Evolutionary conservation across 2,329 filamentous ascomycete genomes (phyloP).

Genomic region (Apiospora saccharicola): DNA sequence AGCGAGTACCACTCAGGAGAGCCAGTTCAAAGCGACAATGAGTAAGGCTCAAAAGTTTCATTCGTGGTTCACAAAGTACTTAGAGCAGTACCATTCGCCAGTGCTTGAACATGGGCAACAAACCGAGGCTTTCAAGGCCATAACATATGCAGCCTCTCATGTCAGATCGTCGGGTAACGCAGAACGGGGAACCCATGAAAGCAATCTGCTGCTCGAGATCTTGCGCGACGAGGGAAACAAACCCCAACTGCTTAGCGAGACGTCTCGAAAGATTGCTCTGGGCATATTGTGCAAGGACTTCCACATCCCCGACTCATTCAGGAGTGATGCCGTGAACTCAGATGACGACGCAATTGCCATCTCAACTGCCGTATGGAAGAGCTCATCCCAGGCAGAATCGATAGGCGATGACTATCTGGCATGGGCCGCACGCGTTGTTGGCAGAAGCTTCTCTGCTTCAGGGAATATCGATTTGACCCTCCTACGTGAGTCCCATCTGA

Average conservation of each 20-base stretch:
- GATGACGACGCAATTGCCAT: constrained; percentile 70
- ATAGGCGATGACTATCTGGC: constrained; percentile 75
- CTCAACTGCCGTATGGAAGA: constrained; percentile 77
- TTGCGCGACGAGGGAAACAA: constrained; percentile 73
- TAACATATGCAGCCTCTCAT: constrained; percentile 73
- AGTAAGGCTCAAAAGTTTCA: constrained; percentile 79
- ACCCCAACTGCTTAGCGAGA: constrained; percentile 71
- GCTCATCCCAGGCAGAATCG: constrained; percentile 66
- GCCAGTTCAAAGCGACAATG: constrained; percentile 79
- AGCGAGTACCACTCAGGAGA: constrained; percentile 84
- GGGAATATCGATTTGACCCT: constrained; percentile 71
- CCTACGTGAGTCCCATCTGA: constrained; percentile 65
- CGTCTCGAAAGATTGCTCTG: constrained; percentile 75
- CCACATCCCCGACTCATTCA: constrained; percentile 61
- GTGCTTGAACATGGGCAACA: constrained; percentile 57
- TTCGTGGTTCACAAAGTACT: constrained; percentile 76
- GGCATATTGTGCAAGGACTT: constrained; percentile 80
- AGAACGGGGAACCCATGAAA: constrained; percentile 75
- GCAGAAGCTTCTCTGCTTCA: constrained; percentile 81
- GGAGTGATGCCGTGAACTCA: constrained; percentile 72
- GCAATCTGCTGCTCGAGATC: constrained; percentile 79
- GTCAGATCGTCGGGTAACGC: constrained; percentile 75
- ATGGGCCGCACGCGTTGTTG: constrained; percentile 87
- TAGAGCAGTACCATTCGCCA: constrained; percentile 67
- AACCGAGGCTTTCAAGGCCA: constrained; percentile 66